Base-by-base conservation (phyloP, 176 grass and related monocot species). In the Tillandsia fasciculata region DNA sequence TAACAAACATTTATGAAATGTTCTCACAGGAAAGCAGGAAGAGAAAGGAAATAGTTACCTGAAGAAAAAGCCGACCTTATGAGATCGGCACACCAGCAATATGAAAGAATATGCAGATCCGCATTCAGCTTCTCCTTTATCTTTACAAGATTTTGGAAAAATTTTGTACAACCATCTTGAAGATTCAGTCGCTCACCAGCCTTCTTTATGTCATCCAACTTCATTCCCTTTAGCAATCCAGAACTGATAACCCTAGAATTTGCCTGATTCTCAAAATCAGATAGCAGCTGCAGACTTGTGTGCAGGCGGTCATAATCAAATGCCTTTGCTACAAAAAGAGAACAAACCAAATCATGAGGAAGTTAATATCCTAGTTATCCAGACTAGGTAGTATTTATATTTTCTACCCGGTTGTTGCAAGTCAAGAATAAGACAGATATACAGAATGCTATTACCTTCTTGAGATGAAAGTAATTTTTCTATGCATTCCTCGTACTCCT, bases 41-140 rank as follows among this genome's bases (percentile, higher is more conserved):
- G 48, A 48, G 22, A 13, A 69, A 71, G 68, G 63, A 52, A 11
- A 77, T 9, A 63, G 52, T 66, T 85, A 93, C 94, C 94, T 90
- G 94, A 87, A 76, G 83, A 92, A 82, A 97, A 97, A 14, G 72
- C 72, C 15, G 94, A 97, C 69, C 89, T 83, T 51, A 97, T 97
- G 70, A 97, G 94, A 20, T 97, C 94, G 15, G 77, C 86, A 81
- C 94, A 97, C 89, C 94, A 93, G 58, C 94, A 97, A 76, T 87
- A 92, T 63, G 93, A 92, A 71, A 97, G 89, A 92, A 97, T 68
- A 78, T 97, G 94, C 28, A 92, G 59, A 92, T 97, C 87, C 13
- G 87, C 69, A 65, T 88, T 80, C 52, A 70, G 69, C 14, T 78
- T 73, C 27, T 79, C 81, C 75, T 80, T 97, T 82, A 64, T 66